Percentiles rank a stretch among this genome's conserved stretches.
phyloP scores from a whole-genome alignment of 129 eudicot species.

The Flaveria linearis region DNA sequence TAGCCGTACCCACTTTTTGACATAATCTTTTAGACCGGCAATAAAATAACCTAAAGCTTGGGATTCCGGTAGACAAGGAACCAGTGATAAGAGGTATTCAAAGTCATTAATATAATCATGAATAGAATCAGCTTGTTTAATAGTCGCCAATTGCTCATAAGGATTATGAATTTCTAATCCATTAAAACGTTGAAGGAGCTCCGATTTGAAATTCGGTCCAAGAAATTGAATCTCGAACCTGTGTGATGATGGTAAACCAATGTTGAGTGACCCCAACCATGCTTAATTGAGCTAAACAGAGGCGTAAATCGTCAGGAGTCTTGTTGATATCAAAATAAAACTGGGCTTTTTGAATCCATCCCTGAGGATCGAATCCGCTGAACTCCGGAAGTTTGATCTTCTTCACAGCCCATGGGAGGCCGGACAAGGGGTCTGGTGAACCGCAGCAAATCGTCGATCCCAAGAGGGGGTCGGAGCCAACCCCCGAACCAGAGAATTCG shows the following conservation, averaged over 20 bases:
- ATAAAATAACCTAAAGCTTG: not conserved
- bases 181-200: not conserved
- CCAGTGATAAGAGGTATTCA: not conserved
- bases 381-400: not conserved
- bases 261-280: not conserved
- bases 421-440: no score
- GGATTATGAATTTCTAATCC: not conserved
- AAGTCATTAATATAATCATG: no score
- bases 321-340: not conserved
- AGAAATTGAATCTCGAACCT: not conserved
- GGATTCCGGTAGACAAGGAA: not conserved
- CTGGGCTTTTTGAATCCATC: not conserved
- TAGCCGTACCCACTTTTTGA: no score
- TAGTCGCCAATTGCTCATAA: no score
- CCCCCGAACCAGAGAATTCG: not conserved
- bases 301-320: not conserved
- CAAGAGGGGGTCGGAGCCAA: not conserved
- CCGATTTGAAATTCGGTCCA: not conserved
- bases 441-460: no score
- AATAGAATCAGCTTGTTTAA: no score
- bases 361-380: not conserved
- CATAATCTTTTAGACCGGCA: not conserved
- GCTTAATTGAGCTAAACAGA: not conserved
- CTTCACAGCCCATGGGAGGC: not conserved
- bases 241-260: not conserved